A percentile compares a stretch with the other conserved stretches of the same genome.
These are phyloP conservation scores for Saccharomyces jurei DNA, from an alignment of 805 yeast species.

Conservation along the genomic window DNA sequence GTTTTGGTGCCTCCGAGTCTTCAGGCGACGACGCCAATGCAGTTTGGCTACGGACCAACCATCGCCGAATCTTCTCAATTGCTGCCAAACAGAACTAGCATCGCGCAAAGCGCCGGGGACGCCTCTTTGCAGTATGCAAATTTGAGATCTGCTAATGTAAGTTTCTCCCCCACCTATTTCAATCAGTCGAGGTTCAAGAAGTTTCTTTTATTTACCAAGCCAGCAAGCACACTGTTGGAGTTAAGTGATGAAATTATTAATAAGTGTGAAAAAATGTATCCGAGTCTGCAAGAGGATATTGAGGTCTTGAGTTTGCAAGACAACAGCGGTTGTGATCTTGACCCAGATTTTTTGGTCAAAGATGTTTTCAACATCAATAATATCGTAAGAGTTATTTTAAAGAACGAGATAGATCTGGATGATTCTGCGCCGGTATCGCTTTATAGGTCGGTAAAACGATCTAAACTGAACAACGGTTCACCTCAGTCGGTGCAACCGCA, in stretches of 20 bases:
- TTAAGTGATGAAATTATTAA: conserved; percentile 47
- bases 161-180: not conserved
- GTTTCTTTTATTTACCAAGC: conserved; percentile 57
- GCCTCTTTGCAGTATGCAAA: not conserved
- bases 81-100: not conserved
- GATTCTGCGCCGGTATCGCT: conserved; percentile 16
- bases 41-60: conserved; percentile 1
- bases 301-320: conserved; percentile 61
- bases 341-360: conserved; percentile 61
- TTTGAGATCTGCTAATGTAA: not conserved
- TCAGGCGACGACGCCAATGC: not conserved
- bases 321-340: conserved; percentile 60
- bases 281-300: conserved; percentile 44
- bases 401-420: conserved; percentile 32
- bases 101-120: not conserved
- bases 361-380: conserved; percentile 53
- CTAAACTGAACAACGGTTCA: conserved; percentile 18
- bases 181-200: conserved; percentile 28
- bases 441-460: conserved; percentile 17
- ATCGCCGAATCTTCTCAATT: not conserved
- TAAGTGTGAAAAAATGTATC: conserved; percentile 57
- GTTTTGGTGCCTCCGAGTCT: conserved; percentile 8
- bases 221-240: conserved; percentile 37
- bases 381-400: conserved; percentile 39
- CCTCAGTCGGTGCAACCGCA: conserved; percentile 8